Evolutionary conservation across 371 early-diverging fungal species (phyloP), one percentile per base, ranked within the genome.

Genomic region (Rhizomucor miehei): DNA sequence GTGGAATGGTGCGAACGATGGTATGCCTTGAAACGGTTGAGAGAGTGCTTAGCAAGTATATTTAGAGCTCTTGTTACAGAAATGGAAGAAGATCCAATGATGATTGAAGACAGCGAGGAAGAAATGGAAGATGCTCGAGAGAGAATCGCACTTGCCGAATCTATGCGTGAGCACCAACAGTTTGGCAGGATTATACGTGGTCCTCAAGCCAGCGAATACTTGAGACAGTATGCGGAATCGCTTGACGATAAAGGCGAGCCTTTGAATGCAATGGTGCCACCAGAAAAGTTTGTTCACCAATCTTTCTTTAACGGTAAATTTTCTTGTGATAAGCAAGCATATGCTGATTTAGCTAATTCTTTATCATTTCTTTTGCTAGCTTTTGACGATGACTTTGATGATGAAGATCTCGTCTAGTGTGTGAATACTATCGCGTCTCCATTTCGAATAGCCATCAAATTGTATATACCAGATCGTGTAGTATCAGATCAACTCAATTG

Each of bases 161-260:
- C 23, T 19, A 34, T 17, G 17, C 46, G 29, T 8, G 45, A 53
- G 14, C 45, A 37, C 10, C 37, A 44, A 9, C 29, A 29, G 19
- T 40, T 51, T 38, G 44, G 36, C 29, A 41, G 41, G 36, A 44
- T 52, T 10, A 24, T 44, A 20, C 16, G 29, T 25, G 45, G 54
- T 17, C 44, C 45, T 35, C 21, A 41, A 0, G 47, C 19, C 23
- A 36, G 40, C 40, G 29, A 36, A 13, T 46, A 17, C 16, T 21
- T 34, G 10, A 29, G 46, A 13, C 14, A 29, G 13, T 55, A 55
- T 48, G 12, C 52, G 25, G 59, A 58, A 6, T 23, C 46, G 13
- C 40, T 58, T 23, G 59, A 58, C 16, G 59, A 58, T 40, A 58
- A 52, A 35, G 59, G 52, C 13, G 59, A 58, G n/a, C 52, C 47